A percentile compares a stretch with the other conserved stretches of the same genome.
These are phyloP conservation scores for Somion occarium DNA, from an alignment of 1,284 basidiomycete genomes.

Conservation along the genomic window DNA sequence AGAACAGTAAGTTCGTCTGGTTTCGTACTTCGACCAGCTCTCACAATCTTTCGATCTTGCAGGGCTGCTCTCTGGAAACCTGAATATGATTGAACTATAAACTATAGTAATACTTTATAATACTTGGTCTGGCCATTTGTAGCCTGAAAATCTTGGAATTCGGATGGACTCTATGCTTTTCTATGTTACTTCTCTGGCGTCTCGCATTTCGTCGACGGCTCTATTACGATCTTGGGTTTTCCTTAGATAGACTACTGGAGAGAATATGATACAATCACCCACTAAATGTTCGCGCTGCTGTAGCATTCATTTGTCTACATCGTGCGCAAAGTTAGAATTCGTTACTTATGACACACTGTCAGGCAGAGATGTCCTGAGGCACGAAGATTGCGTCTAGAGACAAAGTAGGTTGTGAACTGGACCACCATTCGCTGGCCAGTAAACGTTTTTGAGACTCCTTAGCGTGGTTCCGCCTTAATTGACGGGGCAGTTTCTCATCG, in stretches of 20 bases:
- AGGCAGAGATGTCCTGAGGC: neutral
- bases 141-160: neutral
- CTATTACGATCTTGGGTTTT: neutral
- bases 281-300: neutral
- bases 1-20: conserved; percentile 63
- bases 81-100: conserved; percentile 24
- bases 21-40: neutral
- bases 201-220: neutral
- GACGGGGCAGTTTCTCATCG: no score
- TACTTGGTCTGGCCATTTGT: neutral
- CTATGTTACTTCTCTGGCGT: neutral
- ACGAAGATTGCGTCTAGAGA: no score
- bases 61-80: conserved; percentile 26
- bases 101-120: neutral
- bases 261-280: neutral
- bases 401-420: no score
- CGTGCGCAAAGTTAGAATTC: neutral
- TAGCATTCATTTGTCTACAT: neutral
- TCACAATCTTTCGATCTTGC: neutral
- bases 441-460: no score
- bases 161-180: neutral
- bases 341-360: neutral
- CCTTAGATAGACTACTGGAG: neutral
- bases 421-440: no score
- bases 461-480: no score